Conservation (phyloP, 1,284 basidiomycete species). For the Fomitiporia mediterranea region DNA sequence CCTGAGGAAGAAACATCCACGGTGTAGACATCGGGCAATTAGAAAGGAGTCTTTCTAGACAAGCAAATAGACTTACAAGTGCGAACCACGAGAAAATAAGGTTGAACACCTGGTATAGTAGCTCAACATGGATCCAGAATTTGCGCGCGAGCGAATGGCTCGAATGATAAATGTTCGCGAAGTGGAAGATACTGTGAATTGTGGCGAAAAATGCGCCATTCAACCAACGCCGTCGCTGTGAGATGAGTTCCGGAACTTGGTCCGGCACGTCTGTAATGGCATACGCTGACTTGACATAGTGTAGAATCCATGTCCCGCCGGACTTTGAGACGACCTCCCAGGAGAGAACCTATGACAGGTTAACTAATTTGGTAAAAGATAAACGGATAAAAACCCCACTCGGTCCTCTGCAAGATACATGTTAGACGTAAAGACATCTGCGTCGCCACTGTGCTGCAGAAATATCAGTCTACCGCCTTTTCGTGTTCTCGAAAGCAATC, state of each 20-base stretch:
- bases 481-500: constrained; percentile 23
- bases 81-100: constrained; percentile 92
- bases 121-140: constrained; percentile 92
- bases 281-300: constrained; percentile 92
- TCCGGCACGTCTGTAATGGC: constrained; percentile 92
- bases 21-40: constrained; percentile 8
- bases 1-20: constrained; percentile 36
- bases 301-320: constrained; percentile 81
- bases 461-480: not conserved
- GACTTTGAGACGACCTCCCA: constrained; percentile 93
- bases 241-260: constrained; percentile 85
- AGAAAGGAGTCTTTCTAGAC: not conserved
- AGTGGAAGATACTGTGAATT: constrained; percentile 85
- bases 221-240: constrained; percentile 90
- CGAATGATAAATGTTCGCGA: constrained; percentile 89
- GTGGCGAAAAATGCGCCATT: constrained; percentile 98
- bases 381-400: constrained; percentile 37
- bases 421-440: constrained; percentile 89
- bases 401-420: constrained; percentile 94
- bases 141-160: constrained; percentile 83
- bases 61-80: constrained; percentile 46
- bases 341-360: constrained; percentile 69
- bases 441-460: constrained; percentile 69
- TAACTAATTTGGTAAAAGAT: constrained; percentile 13
- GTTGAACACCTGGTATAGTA: constrained; percentile 88